Evolutionary conservation across 1,284 basidiomycete species (phyloP).

Genomic region (Hortiboletus rubellus): DNA sequence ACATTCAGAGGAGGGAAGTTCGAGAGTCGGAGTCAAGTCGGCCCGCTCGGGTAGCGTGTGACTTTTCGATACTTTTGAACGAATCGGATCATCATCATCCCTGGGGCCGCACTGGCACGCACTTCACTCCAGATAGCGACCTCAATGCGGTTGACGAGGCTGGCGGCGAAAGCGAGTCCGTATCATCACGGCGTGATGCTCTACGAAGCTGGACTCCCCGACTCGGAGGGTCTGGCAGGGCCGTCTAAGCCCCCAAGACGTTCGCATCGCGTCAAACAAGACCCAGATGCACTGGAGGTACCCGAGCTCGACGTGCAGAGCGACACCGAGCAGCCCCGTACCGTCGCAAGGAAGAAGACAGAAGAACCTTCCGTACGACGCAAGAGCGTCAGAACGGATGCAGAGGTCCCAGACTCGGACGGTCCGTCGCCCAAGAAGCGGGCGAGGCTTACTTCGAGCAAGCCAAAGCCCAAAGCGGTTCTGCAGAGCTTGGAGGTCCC

Average conservation of each 20-base stretch:
- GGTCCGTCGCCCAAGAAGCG: conserved; percentile 3
- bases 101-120: no score
- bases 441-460: neutral
- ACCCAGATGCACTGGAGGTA: conserved; percentile 23
- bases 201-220: conserved; percentile 16
- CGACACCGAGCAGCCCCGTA: neutral
- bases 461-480: conserved; percentile 42
- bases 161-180: conserved; percentile 43
- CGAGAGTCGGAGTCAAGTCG: no score
- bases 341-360: neutral
- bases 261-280: conserved; percentile 38
- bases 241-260: conserved; percentile 16
- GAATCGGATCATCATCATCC: no score
- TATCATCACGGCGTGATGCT: conserved; percentile 48
- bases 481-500: conserved; percentile 60
- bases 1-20: no score
- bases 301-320: conserved; percentile 14
- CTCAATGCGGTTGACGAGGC: conserved; percentile 22
- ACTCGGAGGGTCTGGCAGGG: neutral
- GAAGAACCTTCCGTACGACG: neutral
- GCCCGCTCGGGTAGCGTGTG: no score
- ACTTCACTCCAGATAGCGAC: neutral
- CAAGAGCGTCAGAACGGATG: neutral
- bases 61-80: no score
- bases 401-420: neutral